Base-by-base conservation (phyloP, 805 yeast genomes). In the Teunomyces tritomae region DNA sequence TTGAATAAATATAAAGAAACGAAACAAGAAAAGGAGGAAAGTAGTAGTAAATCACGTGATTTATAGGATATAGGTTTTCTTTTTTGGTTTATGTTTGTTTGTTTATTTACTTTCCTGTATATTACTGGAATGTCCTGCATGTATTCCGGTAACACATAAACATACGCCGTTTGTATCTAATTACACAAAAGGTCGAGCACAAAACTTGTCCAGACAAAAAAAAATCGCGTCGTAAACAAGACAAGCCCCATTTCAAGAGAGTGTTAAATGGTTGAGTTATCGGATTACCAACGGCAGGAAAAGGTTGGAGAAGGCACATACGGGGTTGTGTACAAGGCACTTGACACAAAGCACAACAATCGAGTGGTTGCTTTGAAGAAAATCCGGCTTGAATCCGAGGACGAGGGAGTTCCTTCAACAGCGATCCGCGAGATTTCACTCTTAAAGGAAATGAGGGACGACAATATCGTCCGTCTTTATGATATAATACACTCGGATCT, bases 231-330 rank as follows among this genome's bases (percentile, higher is more conserved):
- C 8, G 40, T 37, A 37, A 37, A 37, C 40, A 37, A 30, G 14
- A 13, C 33, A n/a, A 30, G n/a, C 33, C 13, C 33, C 13, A n/a
- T 30, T 8, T n/a, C n/a, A 20, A 20, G 5, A 20, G 24, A 20
- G 6, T 20, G 24, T 20, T 20, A 16, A 16, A 89, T 89, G 91
- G 91, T 87, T 41, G 98, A 94, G 60, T 75, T 94, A 52, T 83
- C 90, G 32, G 96, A 92, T 67, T 92, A 86, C 68, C 96, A 90
- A 64, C 87, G 95, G 61, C 82, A 92, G 54, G 99, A 94, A 67
- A 94, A 94, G 68, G 89, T 94, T 44, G 99, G 99, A 40, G 99
- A 94, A 72, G 97, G 95, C 52, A 92, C 99, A 2, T 92, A 94
- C 65, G 99, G 99, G 45, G 97, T 95, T 28, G 99, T 94, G 8